Percentiles rank a stretch among this genome's conserved stretches.
Evolutionary conservation across 108 stramenopile genomes (phyloP).

Genomic region (Nitzschia palea): DNA sequence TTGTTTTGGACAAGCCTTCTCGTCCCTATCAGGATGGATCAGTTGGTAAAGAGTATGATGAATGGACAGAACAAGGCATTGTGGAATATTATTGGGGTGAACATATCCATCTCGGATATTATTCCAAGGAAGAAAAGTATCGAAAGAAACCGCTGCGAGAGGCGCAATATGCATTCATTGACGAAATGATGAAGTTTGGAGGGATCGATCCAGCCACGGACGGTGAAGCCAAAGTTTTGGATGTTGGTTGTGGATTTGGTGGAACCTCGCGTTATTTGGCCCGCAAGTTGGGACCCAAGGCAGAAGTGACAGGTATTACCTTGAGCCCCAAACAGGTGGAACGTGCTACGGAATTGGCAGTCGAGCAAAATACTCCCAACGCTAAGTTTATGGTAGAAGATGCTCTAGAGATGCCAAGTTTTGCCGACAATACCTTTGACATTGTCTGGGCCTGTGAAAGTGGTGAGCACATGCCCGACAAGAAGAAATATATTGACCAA

Average conservation of each 20-base stretch:
- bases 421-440: constrained; percentile 92
- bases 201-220: constrained; percentile 55
- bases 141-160: constrained; percentile 89
- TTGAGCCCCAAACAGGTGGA: constrained; percentile 90
- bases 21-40: constrained; percentile 76
- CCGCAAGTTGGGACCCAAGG: constrained; percentile 72
- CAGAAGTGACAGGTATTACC: constrained; percentile 92
- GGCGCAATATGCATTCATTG: constrained; percentile 96
- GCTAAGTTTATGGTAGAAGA: constrained; percentile 93
- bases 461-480: constrained; percentile 99
- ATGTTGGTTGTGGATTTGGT: constrained; percentile 98
- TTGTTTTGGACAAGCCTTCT: constrained; percentile 73
- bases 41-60: constrained; percentile 89
- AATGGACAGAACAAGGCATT: constrained; percentile 94
- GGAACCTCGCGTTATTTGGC: constrained; percentile 94
- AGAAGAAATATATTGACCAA: constrained; percentile 92
- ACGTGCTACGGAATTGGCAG: constrained; percentile 90
- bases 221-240: constrained; percentile 77
- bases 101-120: constrained; percentile 98
- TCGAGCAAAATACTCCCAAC: constrained; percentile 74
- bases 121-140: constrained; percentile 72
- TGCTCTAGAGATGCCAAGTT: constrained; percentile 90
- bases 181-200: constrained; percentile 96
- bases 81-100: constrained; percentile 98
- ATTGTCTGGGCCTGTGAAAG: constrained; percentile 98